Percentiles rank a stretch among this genome's conserved stretches.
phyloP scores from a whole-genome alignment of 768 basidiomycete species.

The Amanita fuliginea region DNA sequence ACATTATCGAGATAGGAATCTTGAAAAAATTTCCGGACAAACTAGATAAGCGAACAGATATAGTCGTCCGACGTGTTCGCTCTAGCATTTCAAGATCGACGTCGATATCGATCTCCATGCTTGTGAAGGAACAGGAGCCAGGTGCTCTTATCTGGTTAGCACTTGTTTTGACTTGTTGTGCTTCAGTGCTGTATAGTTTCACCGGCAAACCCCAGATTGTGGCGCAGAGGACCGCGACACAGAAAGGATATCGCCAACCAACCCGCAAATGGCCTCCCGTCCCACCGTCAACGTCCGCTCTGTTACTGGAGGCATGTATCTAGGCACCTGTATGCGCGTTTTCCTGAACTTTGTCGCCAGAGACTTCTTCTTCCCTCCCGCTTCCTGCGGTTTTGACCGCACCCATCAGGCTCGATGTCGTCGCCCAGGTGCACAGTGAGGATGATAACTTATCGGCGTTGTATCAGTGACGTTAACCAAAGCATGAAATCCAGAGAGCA shows the following conservation, averaged over 20 bases:
- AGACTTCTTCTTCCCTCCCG: conserved; percentile 80
- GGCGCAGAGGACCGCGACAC: not conserved
- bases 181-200: conserved; percentile 1
- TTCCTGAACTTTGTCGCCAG: conserved; percentile 25
- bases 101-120: no score
- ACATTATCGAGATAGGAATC: no score
- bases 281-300: conserved; percentile 84
- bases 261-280: conserved; percentile 75
- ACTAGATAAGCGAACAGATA: no score
- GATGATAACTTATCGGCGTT: conserved; percentile 12
- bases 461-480: not conserved
- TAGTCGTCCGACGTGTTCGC: no score
- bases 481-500: conserved; percentile 56
- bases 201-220: conserved; percentile 4
- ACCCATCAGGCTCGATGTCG: conserved; percentile 97
- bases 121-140: no score
- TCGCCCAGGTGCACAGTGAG: conserved; percentile 97
- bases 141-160: no score
- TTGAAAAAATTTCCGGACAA: no score
- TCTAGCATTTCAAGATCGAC: no score
- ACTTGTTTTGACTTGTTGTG: not conserved
- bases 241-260: conserved; percentile 32
- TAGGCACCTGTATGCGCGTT: not conserved
- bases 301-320: conserved; percentile 53
- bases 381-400: conserved; percentile 96